These are phyloP conservation scores for Monotropa hypopitys DNA, from an alignment of 179 eudicot species.

Conservation along the genomic window DNA sequence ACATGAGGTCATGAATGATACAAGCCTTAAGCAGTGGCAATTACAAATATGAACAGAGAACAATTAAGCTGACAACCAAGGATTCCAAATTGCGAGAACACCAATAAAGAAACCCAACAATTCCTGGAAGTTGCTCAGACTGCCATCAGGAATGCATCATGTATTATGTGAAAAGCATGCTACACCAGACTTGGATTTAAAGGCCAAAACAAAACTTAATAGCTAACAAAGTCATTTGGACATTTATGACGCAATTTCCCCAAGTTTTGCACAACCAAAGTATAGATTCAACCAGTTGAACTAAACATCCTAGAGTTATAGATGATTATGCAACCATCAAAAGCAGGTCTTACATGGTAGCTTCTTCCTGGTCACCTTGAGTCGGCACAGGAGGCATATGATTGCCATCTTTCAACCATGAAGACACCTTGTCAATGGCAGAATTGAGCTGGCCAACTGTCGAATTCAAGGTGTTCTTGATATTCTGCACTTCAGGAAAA, in stretches of 20 bases:
- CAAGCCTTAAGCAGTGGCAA: not conserved
- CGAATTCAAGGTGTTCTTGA: slow-evolving; percentile 58
- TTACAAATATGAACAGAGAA: not conserved
- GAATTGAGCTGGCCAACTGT: slow-evolving; percentile 71
- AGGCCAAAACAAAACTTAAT: slow-evolving; percentile 5
- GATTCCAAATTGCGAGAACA: not conserved
- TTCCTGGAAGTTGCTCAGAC: not conserved
- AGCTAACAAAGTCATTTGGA: not conserved
- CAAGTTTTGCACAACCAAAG: not conserved
- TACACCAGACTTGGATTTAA: not conserved
- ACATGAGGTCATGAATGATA: not conserved
- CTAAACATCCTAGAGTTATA: not conserved
- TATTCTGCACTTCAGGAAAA: slow-evolving; percentile 39
- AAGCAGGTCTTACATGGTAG: slow-evolving; percentile 31
- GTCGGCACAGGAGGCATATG: slow-evolving; percentile 38
- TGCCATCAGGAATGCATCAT: not conserved
- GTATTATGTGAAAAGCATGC: not conserved
- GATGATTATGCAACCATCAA: slow-evolving; percentile 6
- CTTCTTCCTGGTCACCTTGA: slow-evolving; percentile 65
- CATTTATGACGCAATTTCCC: not conserved
- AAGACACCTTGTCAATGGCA: slow-evolving; percentile 73
- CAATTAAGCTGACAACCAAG: slow-evolving; percentile 1
- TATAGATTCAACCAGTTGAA: not conserved
- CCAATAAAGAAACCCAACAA: not conserved
- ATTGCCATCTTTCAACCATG: slow-evolving; percentile 66